Conservation (phyloP, 2,329 filamentous ascomycete species). For the Cladobotryum protrusum region DNA sequence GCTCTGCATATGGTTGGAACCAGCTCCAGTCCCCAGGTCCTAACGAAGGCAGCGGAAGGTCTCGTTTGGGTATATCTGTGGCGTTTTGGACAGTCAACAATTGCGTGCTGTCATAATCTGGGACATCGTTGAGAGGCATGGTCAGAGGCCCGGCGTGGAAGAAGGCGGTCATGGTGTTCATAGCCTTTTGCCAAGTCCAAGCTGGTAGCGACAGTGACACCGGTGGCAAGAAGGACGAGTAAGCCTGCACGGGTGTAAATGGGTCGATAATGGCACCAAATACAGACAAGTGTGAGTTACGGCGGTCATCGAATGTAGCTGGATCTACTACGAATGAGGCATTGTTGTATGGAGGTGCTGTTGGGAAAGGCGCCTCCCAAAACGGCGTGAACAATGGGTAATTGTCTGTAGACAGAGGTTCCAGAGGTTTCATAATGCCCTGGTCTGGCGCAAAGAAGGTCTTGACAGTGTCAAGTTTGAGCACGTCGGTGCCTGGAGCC, state of each 20-base stretch:
- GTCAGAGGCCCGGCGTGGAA: constrained; percentile 32
- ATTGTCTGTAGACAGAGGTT: constrained; percentile 5
- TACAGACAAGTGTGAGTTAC: constrained; percentile 13
- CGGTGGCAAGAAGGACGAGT: constrained; percentile 28
- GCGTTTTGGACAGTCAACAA: constrained; percentile 3
- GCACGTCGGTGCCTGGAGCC: constrained; percentile 4
- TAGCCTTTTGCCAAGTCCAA: constrained; percentile 32
- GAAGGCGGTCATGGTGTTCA: constrained; percentile 35
- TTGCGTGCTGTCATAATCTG: not conserved
- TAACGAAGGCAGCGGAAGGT: constrained; percentile 1
- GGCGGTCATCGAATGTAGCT: constrained; percentile 2
- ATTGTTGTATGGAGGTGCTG: not conserved
- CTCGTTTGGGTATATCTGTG: not conserved
- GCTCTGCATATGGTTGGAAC: constrained; percentile 6
- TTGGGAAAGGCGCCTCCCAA: constrained; percentile 15
- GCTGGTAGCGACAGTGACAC: constrained; percentile 22
- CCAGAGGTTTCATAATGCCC: constrained; percentile 6
- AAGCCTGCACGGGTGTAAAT: constrained; percentile 30
- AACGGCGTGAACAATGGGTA: constrained; percentile 23
- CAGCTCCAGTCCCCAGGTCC: constrained; percentile 8
- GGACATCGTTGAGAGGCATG: constrained; percentile 8
- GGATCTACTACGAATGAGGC: not conserved
- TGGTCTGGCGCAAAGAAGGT: constrained; percentile 20
- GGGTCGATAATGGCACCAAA: constrained; percentile 32
- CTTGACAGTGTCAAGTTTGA: constrained; percentile 21